These are phyloP conservation scores for Stramenopiles sp. DNA, from an alignment of 352 stramenopile genomes.

Conservation along the genomic window DNA sequence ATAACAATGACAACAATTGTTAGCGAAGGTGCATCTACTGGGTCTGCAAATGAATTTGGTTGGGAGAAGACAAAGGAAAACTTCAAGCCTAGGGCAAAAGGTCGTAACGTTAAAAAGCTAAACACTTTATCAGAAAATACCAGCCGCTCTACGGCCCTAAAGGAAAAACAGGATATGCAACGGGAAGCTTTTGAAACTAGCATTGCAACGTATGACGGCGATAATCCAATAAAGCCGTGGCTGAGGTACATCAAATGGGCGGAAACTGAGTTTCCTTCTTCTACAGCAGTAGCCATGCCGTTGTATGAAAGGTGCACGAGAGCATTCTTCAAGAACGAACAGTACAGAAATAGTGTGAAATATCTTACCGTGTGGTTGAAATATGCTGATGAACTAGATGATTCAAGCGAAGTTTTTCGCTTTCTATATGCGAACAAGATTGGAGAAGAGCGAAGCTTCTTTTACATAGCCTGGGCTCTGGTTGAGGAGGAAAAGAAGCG, in stretches of 20 bases:
- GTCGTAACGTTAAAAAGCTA: constrained; percentile 12
- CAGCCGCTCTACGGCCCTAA: neutral
- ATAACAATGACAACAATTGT: too few relatives aligned
- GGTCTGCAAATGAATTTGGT: neutral
- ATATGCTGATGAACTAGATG: constrained; percentile 13
- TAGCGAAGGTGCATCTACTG: too few relatives aligned
- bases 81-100: constrained; percentile 10
- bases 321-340: constrained; percentile 3
- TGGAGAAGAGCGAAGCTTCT: constrained; percentile 2
- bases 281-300: neutral
- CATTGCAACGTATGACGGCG: constrained; percentile 9
- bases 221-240: constrained; percentile 16
- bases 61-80: constrained; percentile 19
- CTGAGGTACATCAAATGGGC: constrained; percentile 13
- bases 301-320: constrained; percentile 13
- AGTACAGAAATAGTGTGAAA: constrained; percentile 11
- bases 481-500: constrained; percentile 12
- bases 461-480: constrained; percentile 15
- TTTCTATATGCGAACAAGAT: constrained; percentile 17
- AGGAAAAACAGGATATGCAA: neutral
- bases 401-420: constrained; percentile 14
- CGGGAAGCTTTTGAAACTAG: constrained; percentile 9
- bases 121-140: neutral
- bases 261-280: constrained; percentile 11
- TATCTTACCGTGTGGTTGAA: constrained; percentile 15